A percentile compares a stretch with the other conserved stretches of the same genome.
Conservation (phyloP, 169 alveolate species). For the Ichthyophthirius multifiliis region DNA sequence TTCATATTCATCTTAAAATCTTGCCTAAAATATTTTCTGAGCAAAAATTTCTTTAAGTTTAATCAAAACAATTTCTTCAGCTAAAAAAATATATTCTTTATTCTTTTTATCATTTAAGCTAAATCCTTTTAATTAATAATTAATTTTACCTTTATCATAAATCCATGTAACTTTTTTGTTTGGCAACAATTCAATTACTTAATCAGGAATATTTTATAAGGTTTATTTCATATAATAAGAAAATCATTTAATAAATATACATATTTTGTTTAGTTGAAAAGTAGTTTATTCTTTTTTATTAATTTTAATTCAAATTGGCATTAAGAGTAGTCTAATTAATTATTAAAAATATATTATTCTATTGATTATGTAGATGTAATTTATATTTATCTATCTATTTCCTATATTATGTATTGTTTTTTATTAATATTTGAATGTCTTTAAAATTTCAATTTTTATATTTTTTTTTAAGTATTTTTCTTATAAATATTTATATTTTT, state of each 20-base stretch:
- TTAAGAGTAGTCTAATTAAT: background rate
- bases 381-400: too few relatives aligned
- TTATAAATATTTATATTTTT: too few relatives aligned
- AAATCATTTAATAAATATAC: constrained; percentile 2
- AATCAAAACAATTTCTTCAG: constrained; percentile 3
- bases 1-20: constrained; percentile 16
- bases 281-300: background rate
- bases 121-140: background rate
- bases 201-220: constrained; percentile 3
- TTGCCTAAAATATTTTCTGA: constrained; percentile 5
- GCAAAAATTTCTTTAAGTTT: background rate
- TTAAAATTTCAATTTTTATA: too few relatives aligned
- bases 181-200: background rate
- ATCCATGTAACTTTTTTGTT: constrained; percentile 1
- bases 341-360: background rate
- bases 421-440: too few relatives aligned
- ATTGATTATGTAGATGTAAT: too few relatives aligned
- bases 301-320: constrained; percentile 2
- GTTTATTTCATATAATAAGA: constrained; percentile 2
- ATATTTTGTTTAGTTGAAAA: background rate
- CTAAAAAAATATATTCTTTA: background rate
- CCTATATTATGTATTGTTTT: too few relatives aligned
- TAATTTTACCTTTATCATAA: background rate
- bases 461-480: too few relatives aligned
- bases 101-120: background rate